These are phyloP conservation scores for Cercospora citrullina DNA, from an alignment of 2,329 filamentous ascomycete species.

Conservation along the genomic window DNA sequence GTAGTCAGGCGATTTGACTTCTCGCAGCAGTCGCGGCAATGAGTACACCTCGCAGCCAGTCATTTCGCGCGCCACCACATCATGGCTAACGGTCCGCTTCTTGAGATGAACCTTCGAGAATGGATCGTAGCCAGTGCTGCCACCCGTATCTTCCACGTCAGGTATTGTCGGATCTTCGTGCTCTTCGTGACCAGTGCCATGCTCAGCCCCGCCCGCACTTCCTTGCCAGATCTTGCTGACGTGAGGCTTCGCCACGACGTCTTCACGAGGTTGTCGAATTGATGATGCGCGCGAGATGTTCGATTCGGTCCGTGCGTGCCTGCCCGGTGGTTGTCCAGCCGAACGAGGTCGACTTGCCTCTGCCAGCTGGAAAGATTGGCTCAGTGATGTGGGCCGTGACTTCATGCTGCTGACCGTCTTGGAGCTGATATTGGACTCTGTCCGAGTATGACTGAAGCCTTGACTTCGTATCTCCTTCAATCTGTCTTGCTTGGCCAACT, in stretches of 20 bases:
- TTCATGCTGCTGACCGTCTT: constrained; percentile 6
- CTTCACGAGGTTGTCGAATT: constrained; percentile 14
- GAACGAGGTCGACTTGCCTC: background rate
- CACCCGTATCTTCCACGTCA: constrained; percentile 20
- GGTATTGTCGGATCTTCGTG: constrained; percentile 23
- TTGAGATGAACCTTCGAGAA: constrained; percentile 84
- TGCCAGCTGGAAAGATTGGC: constrained; percentile 1
- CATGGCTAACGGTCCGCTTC: constrained; percentile 78
- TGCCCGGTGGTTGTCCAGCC: background rate
- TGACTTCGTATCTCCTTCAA: constrained; percentile 46
- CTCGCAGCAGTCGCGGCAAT: constrained; percentile 76
- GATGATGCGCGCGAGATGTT: constrained; percentile 20
- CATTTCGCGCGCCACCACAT: constrained; percentile 74
- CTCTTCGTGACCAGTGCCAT: constrained; percentile 24
- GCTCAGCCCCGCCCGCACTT: constrained; percentile 16
- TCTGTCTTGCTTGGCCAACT: constrained; percentile 47
- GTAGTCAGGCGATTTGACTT: constrained; percentile 80
- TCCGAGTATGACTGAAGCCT: constrained; percentile 31
- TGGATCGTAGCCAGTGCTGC: constrained; percentile 68
- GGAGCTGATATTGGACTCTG: constrained; percentile 8
- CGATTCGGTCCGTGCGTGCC: background rate
- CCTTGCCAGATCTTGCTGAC: constrained; percentile 16
- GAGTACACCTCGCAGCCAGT: constrained; percentile 73
- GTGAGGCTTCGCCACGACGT: background rate
- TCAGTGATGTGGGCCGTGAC: constrained; percentile 22